These are phyloP conservation scores for Cyclotella distinguenda DNA, from an alignment of 108 stramenopile species.

Conservation along the genomic window DNA sequence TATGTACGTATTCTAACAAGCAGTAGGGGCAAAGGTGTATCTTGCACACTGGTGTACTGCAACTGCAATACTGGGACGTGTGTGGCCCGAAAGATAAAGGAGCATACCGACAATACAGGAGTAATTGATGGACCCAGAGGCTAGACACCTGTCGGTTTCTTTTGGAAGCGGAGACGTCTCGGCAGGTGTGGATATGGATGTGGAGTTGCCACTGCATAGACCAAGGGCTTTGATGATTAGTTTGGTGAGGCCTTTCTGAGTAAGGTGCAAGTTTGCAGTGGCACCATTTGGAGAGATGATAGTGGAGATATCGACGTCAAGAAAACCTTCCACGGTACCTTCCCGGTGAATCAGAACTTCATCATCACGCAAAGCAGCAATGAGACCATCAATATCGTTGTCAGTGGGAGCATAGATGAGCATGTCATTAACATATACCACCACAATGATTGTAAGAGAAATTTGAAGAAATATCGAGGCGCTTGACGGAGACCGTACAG, in stretches of 20 bases:
- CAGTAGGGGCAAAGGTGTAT: not conserved
- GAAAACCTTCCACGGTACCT: slow-evolving; percentile 9
- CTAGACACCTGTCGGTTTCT: slow-evolving; percentile 1
- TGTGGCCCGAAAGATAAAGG: not conserved
- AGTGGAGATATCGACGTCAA: slow-evolving; percentile 44
- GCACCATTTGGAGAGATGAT: slow-evolving; percentile 4
- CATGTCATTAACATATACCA: slow-evolving; percentile 2
- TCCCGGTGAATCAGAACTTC: not conserved
- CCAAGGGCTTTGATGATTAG: not conserved
- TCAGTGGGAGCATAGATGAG: not conserved
- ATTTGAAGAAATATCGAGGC: slow-evolving; percentile 42
- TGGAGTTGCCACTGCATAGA: not conserved
- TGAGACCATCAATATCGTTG: not conserved
- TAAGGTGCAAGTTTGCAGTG: slow-evolving; percentile 16
- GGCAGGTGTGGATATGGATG: not conserved
- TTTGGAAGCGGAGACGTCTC: slow-evolving; percentile 6
- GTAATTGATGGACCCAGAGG: not conserved
- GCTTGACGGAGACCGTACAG: slow-evolving; percentile 4
- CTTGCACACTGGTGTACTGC: not conserved
- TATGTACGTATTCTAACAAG: too few relatives aligned
- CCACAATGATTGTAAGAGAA: slow-evolving; percentile 27
- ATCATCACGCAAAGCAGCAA: not conserved
- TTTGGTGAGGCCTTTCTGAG: slow-evolving; percentile 36
- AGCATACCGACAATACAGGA: not conserved
- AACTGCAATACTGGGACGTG: not conserved